phyloP scores from a whole-genome alignment of 1,284 basidiomycete genomes.

The Ganoderma leucocontextum region DNA sequence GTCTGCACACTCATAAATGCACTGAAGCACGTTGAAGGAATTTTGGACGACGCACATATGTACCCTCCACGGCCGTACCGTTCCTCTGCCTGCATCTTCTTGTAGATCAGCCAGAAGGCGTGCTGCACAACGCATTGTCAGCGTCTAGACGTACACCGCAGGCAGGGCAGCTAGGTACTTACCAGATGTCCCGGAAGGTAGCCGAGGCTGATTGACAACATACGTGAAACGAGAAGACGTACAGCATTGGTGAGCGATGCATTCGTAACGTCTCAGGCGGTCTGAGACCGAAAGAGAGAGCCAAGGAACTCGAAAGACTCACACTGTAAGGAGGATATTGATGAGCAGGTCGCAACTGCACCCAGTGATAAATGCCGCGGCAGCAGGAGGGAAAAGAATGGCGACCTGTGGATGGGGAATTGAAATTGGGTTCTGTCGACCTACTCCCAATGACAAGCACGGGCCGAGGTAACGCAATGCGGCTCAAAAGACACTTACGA shows the following conservation, averaged over 20 bases:
- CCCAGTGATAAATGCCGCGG: conserved; percentile 78
- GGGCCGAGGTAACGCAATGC: neutral
- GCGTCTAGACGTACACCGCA: neutral
- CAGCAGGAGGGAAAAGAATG: conserved; percentile 77
- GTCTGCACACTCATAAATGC: conserved; percentile 45
- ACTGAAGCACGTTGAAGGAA: neutral
- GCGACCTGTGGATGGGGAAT: conserved; percentile 59
- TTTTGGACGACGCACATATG: conserved; percentile 46
- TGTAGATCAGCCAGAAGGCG: conserved; percentile 62
- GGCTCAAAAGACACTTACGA: conserved; percentile 35
- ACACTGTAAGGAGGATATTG: conserved; percentile 80
- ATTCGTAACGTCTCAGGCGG: conserved; percentile 62
- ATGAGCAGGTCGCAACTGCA: conserved; percentile 85
- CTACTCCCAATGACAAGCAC: neutral
- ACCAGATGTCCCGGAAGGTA: conserved; percentile 79
- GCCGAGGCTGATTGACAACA: conserved; percentile 60
- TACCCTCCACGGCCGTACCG: conserved; percentile 61
- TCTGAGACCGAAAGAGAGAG: conserved; percentile 33
- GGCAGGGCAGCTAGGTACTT: neutral
- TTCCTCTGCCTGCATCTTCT: conserved; percentile 69
- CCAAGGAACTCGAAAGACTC: conserved; percentile 35
- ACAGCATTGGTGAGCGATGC: neutral
- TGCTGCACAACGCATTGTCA: conserved; percentile 41
- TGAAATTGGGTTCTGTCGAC: neutral
- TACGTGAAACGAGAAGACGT: neutral